Evolutionary conservation across 352 stramenopile species (phyloP).

Genomic region (Peronospora belbahrii): DNA sequence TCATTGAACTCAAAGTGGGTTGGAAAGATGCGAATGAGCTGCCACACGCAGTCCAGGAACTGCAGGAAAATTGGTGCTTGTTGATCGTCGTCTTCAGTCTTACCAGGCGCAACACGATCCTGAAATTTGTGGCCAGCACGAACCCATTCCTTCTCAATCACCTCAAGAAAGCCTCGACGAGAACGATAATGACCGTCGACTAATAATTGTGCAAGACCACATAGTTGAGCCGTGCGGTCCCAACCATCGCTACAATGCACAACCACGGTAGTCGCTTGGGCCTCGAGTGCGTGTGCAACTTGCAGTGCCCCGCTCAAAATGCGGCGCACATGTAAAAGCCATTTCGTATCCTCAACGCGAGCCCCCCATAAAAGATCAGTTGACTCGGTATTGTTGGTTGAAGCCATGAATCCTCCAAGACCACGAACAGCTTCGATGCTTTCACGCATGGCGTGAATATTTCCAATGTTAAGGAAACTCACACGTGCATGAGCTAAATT

Average conservation of each 20-base stretch:
- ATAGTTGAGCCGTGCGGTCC: constrained; percentile 87
- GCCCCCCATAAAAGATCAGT: constrained; percentile 53
- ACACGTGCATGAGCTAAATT: constrained; percentile 66
- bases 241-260: constrained; percentile 90
- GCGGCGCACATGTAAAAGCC: constrained; percentile 63
- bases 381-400: constrained; percentile 31
- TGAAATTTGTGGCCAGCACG: constrained; percentile 85
- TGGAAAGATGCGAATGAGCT: constrained; percentile 71
- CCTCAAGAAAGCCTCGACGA: constrained; percentile 66
- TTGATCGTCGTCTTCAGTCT: constrained; percentile 55
- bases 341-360: constrained; percentile 75
- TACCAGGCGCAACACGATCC: constrained; percentile 65
- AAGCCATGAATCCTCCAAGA: constrained; percentile 34
- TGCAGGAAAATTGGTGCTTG: constrained; percentile 85
- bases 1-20: constrained; percentile 84
- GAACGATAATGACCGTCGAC: constrained; percentile 85
- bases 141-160: constrained; percentile 85
- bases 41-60: constrained; percentile 87
- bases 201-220: constrained; percentile 79
- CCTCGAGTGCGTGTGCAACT: constrained; percentile 60
- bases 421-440: constrained; percentile 61
- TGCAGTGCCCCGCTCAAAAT: constrained; percentile 61
- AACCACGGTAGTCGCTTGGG: constrained; percentile 65
- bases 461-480: constrained; percentile 87
- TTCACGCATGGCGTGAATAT: constrained; percentile 91